A percentile compares a stretch with the other conserved stretches of the same genome.
These are phyloP conservation scores for Colletotrichum sp. DNA, from an alignment of 2,329 filamentous ascomycete species.

Conservation along the genomic window DNA sequence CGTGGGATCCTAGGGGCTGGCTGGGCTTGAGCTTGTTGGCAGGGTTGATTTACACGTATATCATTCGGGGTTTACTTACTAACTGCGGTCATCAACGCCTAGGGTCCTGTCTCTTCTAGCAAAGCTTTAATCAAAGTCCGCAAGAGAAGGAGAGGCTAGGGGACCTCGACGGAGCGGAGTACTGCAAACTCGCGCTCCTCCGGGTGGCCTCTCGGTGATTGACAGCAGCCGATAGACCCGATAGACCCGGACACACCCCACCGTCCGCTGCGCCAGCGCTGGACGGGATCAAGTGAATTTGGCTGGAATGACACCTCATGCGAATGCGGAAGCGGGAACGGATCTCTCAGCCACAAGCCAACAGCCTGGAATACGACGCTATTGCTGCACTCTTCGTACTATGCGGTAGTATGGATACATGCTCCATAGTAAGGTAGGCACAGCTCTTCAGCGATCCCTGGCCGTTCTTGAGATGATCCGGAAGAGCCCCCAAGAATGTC, in stretches of 20 bases:
- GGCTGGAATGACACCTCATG: neutral
- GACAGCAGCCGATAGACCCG: slow-evolving; percentile 8
- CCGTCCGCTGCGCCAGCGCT: neutral
- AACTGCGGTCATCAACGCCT: neutral
- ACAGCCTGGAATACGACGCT: slow-evolving; percentile 3
- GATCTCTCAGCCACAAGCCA: slow-evolving; percentile 8
- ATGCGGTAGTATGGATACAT: neutral
- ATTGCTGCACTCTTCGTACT: slow-evolving; percentile 14
- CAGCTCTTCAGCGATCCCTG: neutral
- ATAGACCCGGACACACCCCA: slow-evolving; percentile 6
- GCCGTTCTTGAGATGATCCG: neutral
- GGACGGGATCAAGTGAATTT: neutral
- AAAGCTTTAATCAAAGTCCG: neutral
- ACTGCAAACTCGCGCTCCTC: neutral
- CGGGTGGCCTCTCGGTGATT: neutral
- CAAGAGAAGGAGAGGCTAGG: neutral
- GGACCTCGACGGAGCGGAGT: neutral
- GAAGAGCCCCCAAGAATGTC: neutral
- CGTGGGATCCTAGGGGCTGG: neutral
- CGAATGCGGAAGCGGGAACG: slow-evolving; percentile 17
- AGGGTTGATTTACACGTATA: neutral
- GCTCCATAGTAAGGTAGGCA: neutral
- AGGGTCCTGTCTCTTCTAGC: neutral
- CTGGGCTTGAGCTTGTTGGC: neutral
- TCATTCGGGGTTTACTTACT: neutral